Conservation (phyloP, 2,329 filamentous ascomycete genomes). For the Pseudopithomyces chartarum region DNA sequence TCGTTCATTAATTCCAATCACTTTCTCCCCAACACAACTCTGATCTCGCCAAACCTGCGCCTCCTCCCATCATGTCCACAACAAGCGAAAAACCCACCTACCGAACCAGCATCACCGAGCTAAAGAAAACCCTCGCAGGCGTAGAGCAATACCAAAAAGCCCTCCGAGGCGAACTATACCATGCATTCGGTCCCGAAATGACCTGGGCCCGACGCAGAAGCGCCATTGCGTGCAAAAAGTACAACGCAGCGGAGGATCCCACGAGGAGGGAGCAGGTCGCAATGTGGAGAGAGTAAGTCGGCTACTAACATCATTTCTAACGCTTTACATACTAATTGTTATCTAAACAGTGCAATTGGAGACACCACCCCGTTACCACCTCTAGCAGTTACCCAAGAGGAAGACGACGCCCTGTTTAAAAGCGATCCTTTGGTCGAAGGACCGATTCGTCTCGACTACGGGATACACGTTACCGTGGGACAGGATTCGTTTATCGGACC, state of each 20-base stretch:
- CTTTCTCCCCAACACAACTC: neutral
- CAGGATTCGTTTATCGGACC: conserved; percentile 3
- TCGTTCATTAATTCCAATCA: no score
- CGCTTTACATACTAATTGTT: neutral
- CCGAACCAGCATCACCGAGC: neutral
- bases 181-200: conserved; percentile 5
- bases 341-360: neutral
- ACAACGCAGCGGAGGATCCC: conserved; percentile 6
- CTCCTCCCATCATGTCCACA: neutral
- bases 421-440: conserved; percentile 4
- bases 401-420: conserved; percentile 4
- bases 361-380: conserved; percentile 3
- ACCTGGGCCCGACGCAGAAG: conserved; percentile 3
- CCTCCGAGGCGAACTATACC: conserved; percentile 7
- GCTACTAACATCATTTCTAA: neutral
- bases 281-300: conserved; percentile 9
- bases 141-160: conserved; percentile 3
- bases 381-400: neutral
- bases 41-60: neutral
- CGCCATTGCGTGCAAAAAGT: conserved; percentile 4
- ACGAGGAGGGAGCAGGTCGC: conserved; percentile 4
- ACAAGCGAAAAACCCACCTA: neutral
- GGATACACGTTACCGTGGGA: neutral
- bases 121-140: neutral
- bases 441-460: conserved; percentile 4